phyloP scores from a whole-genome alignment of 345 rosid species.

The Eucalyptus marginata region DNA sequence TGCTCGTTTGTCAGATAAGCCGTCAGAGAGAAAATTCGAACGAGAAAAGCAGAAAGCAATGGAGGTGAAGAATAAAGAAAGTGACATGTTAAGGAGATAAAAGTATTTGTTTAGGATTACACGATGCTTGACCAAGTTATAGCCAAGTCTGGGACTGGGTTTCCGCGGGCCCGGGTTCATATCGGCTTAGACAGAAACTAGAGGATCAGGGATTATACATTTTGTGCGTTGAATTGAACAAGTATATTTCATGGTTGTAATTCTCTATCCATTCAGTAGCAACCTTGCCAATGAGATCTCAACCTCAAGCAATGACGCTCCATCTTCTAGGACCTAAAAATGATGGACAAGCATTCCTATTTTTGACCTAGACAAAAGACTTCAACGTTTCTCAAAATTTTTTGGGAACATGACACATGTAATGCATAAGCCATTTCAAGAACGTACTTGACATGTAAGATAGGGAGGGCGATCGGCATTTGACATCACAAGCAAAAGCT shows the following conservation, averaged over 20 bases:
- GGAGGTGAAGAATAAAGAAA: background rate
- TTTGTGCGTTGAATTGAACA: background rate
- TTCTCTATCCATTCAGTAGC: background rate
- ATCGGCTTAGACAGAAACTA: background rate
- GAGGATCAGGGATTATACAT: background rate
- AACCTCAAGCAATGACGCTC: background rate
- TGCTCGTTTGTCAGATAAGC: background rate
- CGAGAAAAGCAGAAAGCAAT: background rate
- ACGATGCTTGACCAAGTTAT: background rate
- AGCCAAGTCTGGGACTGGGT: background rate
- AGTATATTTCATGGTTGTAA: background rate
- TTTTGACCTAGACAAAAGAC: background rate
- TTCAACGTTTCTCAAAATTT: background rate
- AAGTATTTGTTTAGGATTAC: background rate
- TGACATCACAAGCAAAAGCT: background rate
- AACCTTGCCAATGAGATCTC: background rate
- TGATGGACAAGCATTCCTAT: background rate
- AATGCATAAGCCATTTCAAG: too few relatives aligned
- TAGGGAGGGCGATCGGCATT: too few relatives aligned
- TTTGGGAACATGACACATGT: too few relatives aligned
- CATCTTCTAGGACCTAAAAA: background rate
- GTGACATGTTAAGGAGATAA: background rate
- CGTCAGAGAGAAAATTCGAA: background rate
- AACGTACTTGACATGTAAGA: too few relatives aligned
- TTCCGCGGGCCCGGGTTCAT: background rate